Percentiles rank a stretch among this genome's conserved stretches.
Conservation (phyloP, 75 land plant species). For the Isoetes taiwanensis region DNA sequence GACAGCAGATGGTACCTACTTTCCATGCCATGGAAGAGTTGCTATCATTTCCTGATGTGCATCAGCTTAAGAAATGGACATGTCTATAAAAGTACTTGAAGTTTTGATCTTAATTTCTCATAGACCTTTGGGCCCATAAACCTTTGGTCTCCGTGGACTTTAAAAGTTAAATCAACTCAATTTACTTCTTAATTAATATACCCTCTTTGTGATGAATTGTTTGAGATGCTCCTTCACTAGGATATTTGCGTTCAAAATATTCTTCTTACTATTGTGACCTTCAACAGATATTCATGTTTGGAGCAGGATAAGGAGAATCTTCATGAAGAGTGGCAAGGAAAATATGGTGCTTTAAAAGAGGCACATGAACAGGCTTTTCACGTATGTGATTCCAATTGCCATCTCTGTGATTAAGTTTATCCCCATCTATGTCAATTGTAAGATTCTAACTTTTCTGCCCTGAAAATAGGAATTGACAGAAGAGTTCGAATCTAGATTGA, state of each 20-base stretch:
- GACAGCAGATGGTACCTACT: too few species aligned
- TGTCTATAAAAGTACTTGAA: too few species aligned
- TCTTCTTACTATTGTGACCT: neutral
- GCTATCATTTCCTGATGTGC: too few species aligned
- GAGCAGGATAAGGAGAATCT: slow-evolving; percentile 17
- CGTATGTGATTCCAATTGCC: neutral
- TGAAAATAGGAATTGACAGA: slow-evolving; percentile 20
- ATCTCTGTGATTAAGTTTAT: neutral
- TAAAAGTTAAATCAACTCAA: neutral
- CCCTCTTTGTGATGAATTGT: too few species aligned
- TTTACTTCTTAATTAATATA: neutral
- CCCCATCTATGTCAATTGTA: too few species aligned
- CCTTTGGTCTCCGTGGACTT: too few species aligned
- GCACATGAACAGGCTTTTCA: slow-evolving; percentile 17
- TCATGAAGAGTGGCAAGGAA: slow-evolving; percentile 23
- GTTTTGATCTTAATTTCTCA: too few species aligned
- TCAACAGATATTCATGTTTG: slow-evolving; percentile 17
- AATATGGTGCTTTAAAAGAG: slow-evolving; percentile 9
- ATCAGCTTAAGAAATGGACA: too few species aligned
- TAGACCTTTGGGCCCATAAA: too few species aligned
- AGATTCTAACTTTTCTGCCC: neutral
- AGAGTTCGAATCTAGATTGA: slow-evolving; percentile 25
- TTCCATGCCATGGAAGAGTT: too few species aligned
- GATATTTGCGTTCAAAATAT: neutral
- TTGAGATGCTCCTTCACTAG: neutral